These are phyloP conservation scores for Lachnellula hyalina DNA, from an alignment of 2,329 filamentous ascomycete genomes.

Conservation along the genomic window DNA sequence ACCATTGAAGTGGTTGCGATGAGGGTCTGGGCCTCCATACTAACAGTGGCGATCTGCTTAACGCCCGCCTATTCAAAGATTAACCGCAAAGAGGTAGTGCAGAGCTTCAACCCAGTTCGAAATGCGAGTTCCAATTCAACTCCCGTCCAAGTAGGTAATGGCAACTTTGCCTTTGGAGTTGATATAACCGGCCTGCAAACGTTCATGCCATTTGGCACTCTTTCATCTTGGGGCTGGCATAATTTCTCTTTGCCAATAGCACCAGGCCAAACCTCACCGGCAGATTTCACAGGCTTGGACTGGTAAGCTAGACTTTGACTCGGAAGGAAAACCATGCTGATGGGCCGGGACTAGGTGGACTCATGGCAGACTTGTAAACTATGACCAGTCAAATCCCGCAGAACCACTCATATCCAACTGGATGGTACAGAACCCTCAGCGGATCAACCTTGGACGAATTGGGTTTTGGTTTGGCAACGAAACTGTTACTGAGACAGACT, in stretches of 20 bases:
- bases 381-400: conserved; percentile 37
- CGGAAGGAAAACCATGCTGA: neutral
- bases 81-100: conserved; percentile 17
- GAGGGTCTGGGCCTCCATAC: neutral
- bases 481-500: conserved; percentile 28
- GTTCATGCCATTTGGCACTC: conserved; percentile 37
- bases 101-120: conserved; percentile 22
- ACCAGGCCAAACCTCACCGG: conserved; percentile 28
- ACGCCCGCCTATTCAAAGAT: conserved; percentile 3
- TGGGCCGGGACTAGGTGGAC: conserved; percentile 30
- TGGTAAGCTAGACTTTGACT: conserved; percentile 26
- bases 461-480: conserved; percentile 34
- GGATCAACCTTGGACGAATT: conserved; percentile 40
- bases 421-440: conserved; percentile 46
- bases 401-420: conserved; percentile 40
- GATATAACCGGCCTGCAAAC: conserved; percentile 43
- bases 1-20: neutral
- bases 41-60: neutral
- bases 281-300: conserved; percentile 37
- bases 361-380: conserved; percentile 39
- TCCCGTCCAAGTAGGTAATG: conserved; percentile 40
- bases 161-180: conserved; percentile 42
- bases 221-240: conserved; percentile 43
- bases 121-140: conserved; percentile 28
- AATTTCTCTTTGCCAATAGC: conserved; percentile 39